A percentile compares a stretch with the other conserved stretches of the same genome.
Conservation (phyloP, 352 stramenopile genomes). For the Halophytophthora batemanensis region DNA sequence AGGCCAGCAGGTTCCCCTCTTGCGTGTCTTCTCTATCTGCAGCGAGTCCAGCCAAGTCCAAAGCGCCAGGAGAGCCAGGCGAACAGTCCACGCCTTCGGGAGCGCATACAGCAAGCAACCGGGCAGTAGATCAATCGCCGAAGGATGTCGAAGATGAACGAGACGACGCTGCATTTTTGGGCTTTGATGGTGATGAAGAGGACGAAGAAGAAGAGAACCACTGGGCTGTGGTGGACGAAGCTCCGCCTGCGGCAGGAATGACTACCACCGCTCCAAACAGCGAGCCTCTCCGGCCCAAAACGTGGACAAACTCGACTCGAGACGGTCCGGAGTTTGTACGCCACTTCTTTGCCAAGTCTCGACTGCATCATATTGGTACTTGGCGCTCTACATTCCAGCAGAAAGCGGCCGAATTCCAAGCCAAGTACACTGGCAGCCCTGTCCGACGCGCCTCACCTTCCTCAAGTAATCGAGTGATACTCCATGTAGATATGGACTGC, state of each 20-base stretch:
- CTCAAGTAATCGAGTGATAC: slow-evolving; percentile 76
- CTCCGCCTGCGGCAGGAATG: background rate
- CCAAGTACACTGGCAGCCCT: slow-evolving; percentile 49
- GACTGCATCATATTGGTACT: slow-evolving; percentile 82
- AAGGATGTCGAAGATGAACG: background rate
- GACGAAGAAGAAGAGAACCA: background rate
- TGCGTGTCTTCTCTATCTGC: background rate
- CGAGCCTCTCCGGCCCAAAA: background rate
- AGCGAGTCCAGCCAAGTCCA: too few relatives aligned
- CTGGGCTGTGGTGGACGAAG: too few relatives aligned
- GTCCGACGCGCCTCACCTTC: slow-evolving; percentile 30
- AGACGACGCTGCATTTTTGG: slow-evolving; percentile 3
- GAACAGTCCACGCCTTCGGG: too few relatives aligned
- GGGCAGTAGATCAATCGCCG: background rate
- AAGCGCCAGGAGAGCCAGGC: too few relatives aligned
- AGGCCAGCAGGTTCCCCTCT: background rate
- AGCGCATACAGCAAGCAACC: too few relatives aligned
- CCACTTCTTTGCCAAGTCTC: slow-evolving; percentile 83
- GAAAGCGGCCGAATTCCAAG: slow-evolving; percentile 51
- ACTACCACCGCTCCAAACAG: background rate
- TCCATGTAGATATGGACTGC: slow-evolving; percentile 98
- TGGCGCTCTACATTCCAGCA: slow-evolving; percentile 79
- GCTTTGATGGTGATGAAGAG: slow-evolving; percentile 1
- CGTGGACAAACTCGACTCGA: slow-evolving; percentile 56
- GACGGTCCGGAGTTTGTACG: slow-evolving; percentile 74